Evolutionary conservation across 371 early-diverging fungal species (phyloP).

Genomic region (Mortierella sp.): DNA sequence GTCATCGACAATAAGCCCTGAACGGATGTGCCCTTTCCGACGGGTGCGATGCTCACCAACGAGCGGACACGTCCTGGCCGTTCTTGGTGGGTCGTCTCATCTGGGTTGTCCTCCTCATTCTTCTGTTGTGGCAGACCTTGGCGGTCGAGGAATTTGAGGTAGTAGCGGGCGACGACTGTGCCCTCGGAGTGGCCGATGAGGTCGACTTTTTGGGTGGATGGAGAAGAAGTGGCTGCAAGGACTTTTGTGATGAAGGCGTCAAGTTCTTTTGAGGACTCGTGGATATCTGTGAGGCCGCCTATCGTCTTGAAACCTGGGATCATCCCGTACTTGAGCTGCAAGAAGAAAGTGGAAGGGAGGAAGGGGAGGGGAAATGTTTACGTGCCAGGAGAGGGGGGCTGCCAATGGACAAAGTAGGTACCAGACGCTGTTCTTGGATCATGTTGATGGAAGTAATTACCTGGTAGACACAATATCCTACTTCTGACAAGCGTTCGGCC

Average conservation of each 20-base stretch:
- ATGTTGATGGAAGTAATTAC: neutral
- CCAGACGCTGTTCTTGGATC: neutral
- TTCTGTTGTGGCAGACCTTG: neutral
- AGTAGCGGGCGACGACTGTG: conserved; percentile 27
- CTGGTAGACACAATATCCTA: conserved; percentile 40
- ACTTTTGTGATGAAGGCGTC: conserved; percentile 27
- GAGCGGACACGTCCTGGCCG: conserved; percentile 8
- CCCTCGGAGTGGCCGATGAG: conserved; percentile 41
- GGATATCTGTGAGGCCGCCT: conserved; percentile 32
- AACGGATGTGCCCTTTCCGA: conserved; percentile 22
- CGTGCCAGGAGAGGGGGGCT: no score
- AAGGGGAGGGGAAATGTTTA: neutral
- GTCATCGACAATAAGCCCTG: conserved; percentile 13
- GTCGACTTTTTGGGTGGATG: conserved; percentile 29
- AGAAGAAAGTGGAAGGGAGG: neutral
- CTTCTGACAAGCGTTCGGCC: conserved; percentile 6
- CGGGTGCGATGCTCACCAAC: conserved; percentile 23
- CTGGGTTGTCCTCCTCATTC: neutral
- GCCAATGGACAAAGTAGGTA: no score
- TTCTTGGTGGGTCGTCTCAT: neutral
- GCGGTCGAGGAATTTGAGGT: conserved; percentile 14
- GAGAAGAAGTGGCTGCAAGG: conserved; percentile 10
- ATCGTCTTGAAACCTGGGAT: neutral
- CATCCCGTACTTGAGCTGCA: conserved; percentile 31
- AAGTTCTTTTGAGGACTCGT: conserved; percentile 28